Base-by-base conservation (phyloP, 768 basidiomycete genomes). In the Melanogaster broomeanus region DNA sequence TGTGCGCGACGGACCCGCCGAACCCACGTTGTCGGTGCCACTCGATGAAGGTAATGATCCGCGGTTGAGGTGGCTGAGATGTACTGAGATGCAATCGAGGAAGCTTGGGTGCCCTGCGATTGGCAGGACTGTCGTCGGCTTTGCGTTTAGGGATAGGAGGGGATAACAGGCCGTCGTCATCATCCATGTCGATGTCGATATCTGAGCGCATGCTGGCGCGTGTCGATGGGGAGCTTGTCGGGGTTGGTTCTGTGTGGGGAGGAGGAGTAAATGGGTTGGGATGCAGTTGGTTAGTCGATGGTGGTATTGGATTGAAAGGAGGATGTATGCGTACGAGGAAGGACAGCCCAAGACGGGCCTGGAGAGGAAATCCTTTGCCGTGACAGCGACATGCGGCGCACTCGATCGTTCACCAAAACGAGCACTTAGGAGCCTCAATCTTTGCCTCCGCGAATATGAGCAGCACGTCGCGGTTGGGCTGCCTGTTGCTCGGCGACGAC, bases 331-430 rank as follows among this genome's bases (percentile, higher is more conserved):
- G 47, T 66, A 63, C 49, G 45, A 30, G 57, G n/a, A 45, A 60
- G 45, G 39, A 63, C 44, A 4, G 68, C 44, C 67, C 67, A 68
- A 18, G 61, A 51, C 19, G 67, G 68, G 10, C 67, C 68, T 25
- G 67, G 67, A 24, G 65, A 66, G 10, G 16, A 35, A 2, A 40
- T 6, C 2, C 19, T 22, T 3, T 12, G 25, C 16, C n/a, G 18
- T 13, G 9, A 30, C 30, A 24, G 11, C 15, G 41, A 10, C 51
- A 58, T 58, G 24, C 10, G 7, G 25, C 2, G 25, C 18, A 7
- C n/a, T 13, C 37, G 25, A 52, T 39, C 11, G 28, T 30, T n/a
- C 30, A 30, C 30, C 30, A 9, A 31, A 31, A 31, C 13, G 12
- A 31, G 31, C 1, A 13, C 31, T 31, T 15, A 31, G 31, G 31